These are phyloP conservation scores for Oehlia diaphana DNA, from an alignment of 192 early-diverging fungal species.

Conservation along the genomic window DNA sequence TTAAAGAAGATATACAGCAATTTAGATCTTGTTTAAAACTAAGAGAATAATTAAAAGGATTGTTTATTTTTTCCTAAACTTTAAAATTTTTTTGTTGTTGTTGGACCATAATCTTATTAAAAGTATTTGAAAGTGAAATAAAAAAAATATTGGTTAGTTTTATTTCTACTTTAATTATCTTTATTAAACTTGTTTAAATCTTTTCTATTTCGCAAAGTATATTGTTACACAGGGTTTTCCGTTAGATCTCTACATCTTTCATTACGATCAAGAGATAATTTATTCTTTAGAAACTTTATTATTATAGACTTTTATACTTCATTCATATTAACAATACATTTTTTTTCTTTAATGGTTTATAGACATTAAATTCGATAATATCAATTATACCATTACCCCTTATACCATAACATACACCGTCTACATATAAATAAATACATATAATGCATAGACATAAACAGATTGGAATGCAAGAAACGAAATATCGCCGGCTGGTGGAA, in stretches of 20 bases:
- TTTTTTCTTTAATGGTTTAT: not conserved
- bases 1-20: not conserved
- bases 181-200: not conserved
- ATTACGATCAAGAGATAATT: not conserved
- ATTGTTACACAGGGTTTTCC: not conserved
- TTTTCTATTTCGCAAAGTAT: not conserved
- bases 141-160: not conserved
- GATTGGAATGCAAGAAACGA: conserved; percentile 9
- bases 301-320: not conserved
- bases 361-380: not conserved
- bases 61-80: too few species aligned
- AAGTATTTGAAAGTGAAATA: not conserved
- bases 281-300: not conserved
- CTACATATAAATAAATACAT: not conserved
- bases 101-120: not conserved
- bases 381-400: not conserved
- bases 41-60: not conserved
- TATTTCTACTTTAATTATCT: not conserved
- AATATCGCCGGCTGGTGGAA: conserved; percentile 16
- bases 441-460: conserved; percentile 24
- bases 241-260: not conserved
- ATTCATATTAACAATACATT: not conserved
- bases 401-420: not conserved
- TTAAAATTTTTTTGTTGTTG: not conserved
- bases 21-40: too few species aligned